A percentile compares a stretch with the other conserved stretches of the same genome.
Evolutionary conservation across 2,329 filamentous ascomycete species (phyloP).

Genomic region (Botrytis hyacinthi): DNA sequence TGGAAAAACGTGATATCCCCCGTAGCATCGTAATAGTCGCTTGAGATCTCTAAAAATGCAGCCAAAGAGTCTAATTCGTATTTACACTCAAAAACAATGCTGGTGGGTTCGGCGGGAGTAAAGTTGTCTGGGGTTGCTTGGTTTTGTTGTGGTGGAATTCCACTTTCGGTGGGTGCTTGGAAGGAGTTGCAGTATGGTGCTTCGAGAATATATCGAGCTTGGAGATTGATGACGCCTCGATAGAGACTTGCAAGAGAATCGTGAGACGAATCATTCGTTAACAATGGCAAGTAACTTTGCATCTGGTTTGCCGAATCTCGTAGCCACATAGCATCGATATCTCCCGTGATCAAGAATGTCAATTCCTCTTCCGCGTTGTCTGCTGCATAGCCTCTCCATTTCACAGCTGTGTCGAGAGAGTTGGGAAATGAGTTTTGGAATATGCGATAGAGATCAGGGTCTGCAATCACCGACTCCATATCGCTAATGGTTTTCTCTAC

Average conservation of each 20-base stretch:
- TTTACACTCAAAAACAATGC: conserved; percentile 88
- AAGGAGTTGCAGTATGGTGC: conserved; percentile 88
- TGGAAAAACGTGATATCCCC: conserved; percentile 71
- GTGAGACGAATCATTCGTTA: conserved; percentile 51
- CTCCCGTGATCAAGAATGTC: conserved; percentile 57
- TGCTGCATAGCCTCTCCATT: conserved; percentile 61
- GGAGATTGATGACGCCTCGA: conserved; percentile 69
- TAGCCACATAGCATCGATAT: conserved; percentile 85
- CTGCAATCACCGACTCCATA: conserved; percentile 66
- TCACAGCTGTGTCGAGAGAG: conserved; percentile 70
- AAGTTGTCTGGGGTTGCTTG: conserved; percentile 57
- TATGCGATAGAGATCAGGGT: conserved; percentile 71
- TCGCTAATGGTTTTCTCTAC: conserved; percentile 74
- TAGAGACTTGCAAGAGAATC: conserved; percentile 66
- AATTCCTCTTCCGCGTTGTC: conserved; percentile 61
- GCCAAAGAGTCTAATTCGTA: conserved; percentile 92
- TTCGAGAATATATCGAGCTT: conserved; percentile 64
- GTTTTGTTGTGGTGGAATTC: conserved; percentile 57
- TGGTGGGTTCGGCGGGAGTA: conserved; percentile 70
- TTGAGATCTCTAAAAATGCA: conserved; percentile 77
- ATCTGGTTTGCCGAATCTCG: conserved; percentile 78
- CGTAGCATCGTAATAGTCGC: conserved; percentile 75
- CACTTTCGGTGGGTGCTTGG: conserved; percentile 77
- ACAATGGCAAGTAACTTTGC: conserved; percentile 64
- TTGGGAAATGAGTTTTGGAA: conserved; percentile 75